Evolutionary conservation across 2,329 filamentous ascomycete genomes (phyloP).

Genomic region (Rhinocladiella mackenziei): DNA sequence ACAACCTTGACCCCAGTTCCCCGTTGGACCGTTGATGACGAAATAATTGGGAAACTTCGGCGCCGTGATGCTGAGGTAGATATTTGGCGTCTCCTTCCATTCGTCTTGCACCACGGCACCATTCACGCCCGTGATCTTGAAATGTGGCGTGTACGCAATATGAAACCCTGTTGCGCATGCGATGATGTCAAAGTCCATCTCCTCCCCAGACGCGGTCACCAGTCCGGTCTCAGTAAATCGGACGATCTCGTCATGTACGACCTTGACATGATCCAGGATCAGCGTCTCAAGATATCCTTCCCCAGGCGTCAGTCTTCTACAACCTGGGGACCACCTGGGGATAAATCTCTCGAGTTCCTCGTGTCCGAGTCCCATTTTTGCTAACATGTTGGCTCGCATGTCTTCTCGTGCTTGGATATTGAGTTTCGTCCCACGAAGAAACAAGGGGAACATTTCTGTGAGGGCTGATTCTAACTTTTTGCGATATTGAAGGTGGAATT

Average conservation of each 20-base stretch:
- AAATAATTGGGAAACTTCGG: constrained; percentile 44
- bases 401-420: constrained; percentile 35
- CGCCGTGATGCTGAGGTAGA: constrained; percentile 46
- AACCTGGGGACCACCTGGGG: constrained; percentile 28
- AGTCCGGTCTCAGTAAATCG: constrained; percentile 38
- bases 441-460: constrained; percentile 44
- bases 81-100: constrained; percentile 42
- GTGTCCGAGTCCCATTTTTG: constrained; percentile 20
- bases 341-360: constrained; percentile 27
- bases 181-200: constrained; percentile 34
- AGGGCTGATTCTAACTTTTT: constrained; percentile 32
- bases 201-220: constrained; percentile 36
- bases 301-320: constrained; percentile 27
- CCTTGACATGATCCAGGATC: constrained; percentile 37
- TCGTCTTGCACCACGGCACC: constrained; percentile 32
- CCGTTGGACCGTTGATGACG: constrained; percentile 34
- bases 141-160: constrained; percentile 35
- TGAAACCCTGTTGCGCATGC: constrained; percentile 40
- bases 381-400: constrained; percentile 27
- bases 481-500: constrained; percentile 19
- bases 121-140: constrained; percentile 33
- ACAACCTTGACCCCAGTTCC: constrained; percentile 32
- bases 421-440: constrained; percentile 39
- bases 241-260: constrained; percentile 27
- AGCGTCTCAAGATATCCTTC: constrained; percentile 33